Conservation (phyloP, 768 basidiomycete genomes). For the Collybiopsis luxurians region DNA sequence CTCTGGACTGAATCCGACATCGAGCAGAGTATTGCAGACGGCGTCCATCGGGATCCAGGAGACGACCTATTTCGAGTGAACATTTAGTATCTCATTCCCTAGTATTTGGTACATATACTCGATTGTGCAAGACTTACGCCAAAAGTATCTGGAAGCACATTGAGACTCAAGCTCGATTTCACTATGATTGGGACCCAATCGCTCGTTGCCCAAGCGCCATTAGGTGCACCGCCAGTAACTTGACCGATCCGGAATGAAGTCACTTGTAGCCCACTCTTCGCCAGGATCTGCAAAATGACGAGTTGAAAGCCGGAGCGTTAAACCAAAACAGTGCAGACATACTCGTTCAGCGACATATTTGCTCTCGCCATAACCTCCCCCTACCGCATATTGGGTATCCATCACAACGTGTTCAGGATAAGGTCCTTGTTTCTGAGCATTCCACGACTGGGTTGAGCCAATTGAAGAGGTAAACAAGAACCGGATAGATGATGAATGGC, state of each 20-base stretch:
- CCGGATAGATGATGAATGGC: conserved; percentile 11
- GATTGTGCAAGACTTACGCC: too few relatives aligned
- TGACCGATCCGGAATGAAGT: conserved; percentile 42
- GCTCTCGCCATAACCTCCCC: conserved; percentile 32
- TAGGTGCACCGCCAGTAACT: conserved; percentile 33
- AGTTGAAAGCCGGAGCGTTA: not conserved
- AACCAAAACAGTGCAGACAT: conserved; percentile 7
- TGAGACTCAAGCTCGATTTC: conserved; percentile 27
- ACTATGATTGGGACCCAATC: conserved; percentile 49
- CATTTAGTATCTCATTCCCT: too few relatives aligned
- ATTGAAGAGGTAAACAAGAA: conserved; percentile 32
- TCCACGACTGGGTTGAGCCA: conserved; percentile 23
- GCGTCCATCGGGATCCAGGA: conserved; percentile 37
- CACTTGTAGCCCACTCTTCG: conserved; percentile 26
- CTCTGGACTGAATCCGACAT: conserved; percentile 24
- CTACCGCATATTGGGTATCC: conserved; percentile 24
- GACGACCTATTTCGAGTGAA: conserved; percentile 19
- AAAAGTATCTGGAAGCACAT: conserved; percentile 22
- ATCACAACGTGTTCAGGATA: conserved; percentile 25
- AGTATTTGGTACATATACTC: too few relatives aligned
- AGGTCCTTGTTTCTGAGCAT: conserved; percentile 16
- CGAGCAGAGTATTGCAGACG: conserved; percentile 28
- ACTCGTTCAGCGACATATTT: conserved; percentile 37
- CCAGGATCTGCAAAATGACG: conserved; percentile 20
- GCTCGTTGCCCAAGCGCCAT: conserved; percentile 40